Conservation (phyloP, 257 asterid species). For the Gynochthodes officinalis region DNA sequence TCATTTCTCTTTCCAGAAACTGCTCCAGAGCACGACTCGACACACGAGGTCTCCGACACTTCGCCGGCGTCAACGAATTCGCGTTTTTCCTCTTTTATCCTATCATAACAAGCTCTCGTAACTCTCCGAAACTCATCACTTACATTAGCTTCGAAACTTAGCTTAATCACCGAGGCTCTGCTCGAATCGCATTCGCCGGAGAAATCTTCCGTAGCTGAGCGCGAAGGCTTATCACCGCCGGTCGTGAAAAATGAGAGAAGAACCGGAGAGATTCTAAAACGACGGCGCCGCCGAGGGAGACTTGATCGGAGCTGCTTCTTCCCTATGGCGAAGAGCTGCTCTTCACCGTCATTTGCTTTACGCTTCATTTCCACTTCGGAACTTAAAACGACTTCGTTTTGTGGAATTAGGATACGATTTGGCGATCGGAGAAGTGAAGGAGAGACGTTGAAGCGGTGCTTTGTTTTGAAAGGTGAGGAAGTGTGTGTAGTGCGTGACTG, state of each 20-base stretch:
- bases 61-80: constrained; percentile 29
- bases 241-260: constrained; percentile 9
- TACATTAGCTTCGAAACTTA: constrained; percentile 12
- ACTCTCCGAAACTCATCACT: constrained; percentile 33
- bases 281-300: constrained; percentile 58
- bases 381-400: neutral
- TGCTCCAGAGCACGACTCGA: constrained; percentile 64
- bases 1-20: constrained; percentile 16
- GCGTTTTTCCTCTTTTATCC: constrained; percentile 18
- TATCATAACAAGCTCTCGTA: constrained; percentile 37
- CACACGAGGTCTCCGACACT: constrained; percentile 79
- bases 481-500: constrained; percentile 6
- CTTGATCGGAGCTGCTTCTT: constrained; percentile 71
- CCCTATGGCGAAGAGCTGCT: constrained; percentile 27
- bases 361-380: constrained; percentile 20
- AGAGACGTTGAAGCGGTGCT: neutral
- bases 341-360: neutral
- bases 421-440: neutral
- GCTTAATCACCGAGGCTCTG: constrained; percentile 42
- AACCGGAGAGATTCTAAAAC: constrained; percentile 46
- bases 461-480: neutral
- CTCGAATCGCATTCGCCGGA: constrained; percentile 49
- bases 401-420: neutral
- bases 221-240: constrained; percentile 17
- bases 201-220: constrained; percentile 26